Evolutionary conservation across 129 eudicot species (phyloP), one percentile per base, ranked within the genome.

Genomic region (Lactuca sativa): DNA sequence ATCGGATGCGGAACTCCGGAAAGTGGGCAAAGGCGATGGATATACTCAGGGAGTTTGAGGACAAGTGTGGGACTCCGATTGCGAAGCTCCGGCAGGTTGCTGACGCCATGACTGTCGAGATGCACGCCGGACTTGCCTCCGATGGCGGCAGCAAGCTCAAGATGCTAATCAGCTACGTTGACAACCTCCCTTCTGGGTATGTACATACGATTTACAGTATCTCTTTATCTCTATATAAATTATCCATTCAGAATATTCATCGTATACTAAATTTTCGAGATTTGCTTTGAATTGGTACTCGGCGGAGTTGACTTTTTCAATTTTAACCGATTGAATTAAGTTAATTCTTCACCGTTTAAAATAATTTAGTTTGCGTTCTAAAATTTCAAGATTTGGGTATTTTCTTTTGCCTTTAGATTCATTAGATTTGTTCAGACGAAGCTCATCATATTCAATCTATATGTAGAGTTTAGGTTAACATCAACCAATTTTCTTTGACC

Each of bases 121-220:
- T 92, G 98, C 95, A 92, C 77, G 96, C 96, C 66, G 98, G 98
- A 8, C 92, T 93, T 21, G 96, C 98, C 15, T 85, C 95, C 15
- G 98, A 93, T 32, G 98, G 98, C 9, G 98, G 98, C 16, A 89
- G 95, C 63, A 89, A 93, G 83, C 92, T 93, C 49, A 93, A 93
- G 92, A 93, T 93, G 99, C 83, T 93, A 54, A 87, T 93, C 77
- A 93, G 97, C 86, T 93, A 66, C 55, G 99, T 90, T 25, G 99
- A 93, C 51, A 93, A 87, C 44, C 92, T 93, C 18, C 99, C 99
- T n/a, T 85, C 97, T 54, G 99, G 99, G 99, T 87, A 82, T 72
- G 41, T 40, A 40, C 13, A 51, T 18, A 31, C 11, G 60, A 8
- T 48, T 60, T 33, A 32, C 36, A 11, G 18, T 18, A 57, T 60